Base-by-base conservation (phyloP, 768 basidiomycete species). In the Cystobasidium tubakii region DNA sequence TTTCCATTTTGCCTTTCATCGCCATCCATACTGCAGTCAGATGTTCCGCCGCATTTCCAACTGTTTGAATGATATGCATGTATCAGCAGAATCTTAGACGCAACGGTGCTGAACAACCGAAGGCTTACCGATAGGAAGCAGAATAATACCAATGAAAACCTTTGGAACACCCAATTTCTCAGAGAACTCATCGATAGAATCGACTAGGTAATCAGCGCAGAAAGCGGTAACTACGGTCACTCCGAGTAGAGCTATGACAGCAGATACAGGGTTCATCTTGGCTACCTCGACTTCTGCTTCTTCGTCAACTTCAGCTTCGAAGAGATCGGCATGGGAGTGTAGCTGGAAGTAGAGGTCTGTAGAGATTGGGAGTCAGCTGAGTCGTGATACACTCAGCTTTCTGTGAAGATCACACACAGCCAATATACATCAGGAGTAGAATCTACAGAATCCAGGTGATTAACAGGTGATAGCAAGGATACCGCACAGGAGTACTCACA, bases 181-280 rank as follows among this genome's bases (percentile, higher is more conserved):
- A 1, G 92, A 91, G 29, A 90, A 91, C 80, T 94, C 92, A 80
- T 95, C 93, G 76, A 96, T 95, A 1, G 90, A 91, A 1, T 88
- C 89, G 43, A 95, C 92, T 81, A 92, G 82, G 79, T 87, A 90
- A 80, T 96, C 93, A 33, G 93, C 92, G 76, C 90, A 91, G 83
- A 95, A 91, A 0, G 90, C 86, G 0, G 92, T 95, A 57, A 90
- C 79, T 57, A 94, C 83, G 0, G 93, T 94, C 15, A 91, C 87
- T 42, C 82, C 79, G 42, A 92, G 83, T 7, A 96, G 84, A 66
- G 89, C 88, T 67, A n/a, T 62, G 17, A 73, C 54, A 17, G 91
- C 90, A 21, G 90, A 85, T 67, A 84, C 81, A 43, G 86, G 83
- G 81, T 86, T 90, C 92, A 93, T 94, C 66, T 85, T 81, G 1